phyloP scores from a whole-genome alignment of 768 basidiomycete genomes.

The Lactifluus piperatus region DNA sequence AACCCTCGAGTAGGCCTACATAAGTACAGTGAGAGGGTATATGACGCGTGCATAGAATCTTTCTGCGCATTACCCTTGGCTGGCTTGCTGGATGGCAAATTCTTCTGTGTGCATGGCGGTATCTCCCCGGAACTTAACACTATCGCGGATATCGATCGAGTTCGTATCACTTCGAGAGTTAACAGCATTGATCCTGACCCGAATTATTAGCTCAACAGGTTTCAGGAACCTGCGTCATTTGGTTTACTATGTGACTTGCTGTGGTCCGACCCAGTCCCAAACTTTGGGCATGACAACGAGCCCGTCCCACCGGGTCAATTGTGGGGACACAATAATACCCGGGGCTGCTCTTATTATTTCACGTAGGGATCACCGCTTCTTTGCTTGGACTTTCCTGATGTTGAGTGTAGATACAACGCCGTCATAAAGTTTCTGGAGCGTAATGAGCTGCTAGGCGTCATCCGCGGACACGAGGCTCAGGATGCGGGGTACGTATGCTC shows the following conservation, averaged over 20 bases:
- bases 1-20: slow-evolving; percentile 53
- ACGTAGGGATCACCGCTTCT: slow-evolving; percentile 49
- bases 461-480: slow-evolving; percentile 95
- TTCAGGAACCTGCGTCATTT: slow-evolving; percentile 85
- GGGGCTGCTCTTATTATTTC: slow-evolving; percentile 90
- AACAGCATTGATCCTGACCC: neutral
- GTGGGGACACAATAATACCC: slow-evolving; percentile 72
- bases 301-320: slow-evolving; percentile 48
- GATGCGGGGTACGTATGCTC: slow-evolving; percentile 67
- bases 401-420: slow-evolving; percentile 56
- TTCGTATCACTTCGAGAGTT: slow-evolving; percentile 29
- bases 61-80: slow-evolving; percentile 88
- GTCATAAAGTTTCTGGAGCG: slow-evolving; percentile 91
- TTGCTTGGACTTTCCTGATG: neutral
- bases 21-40: slow-evolving; percentile 80
- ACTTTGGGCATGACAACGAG: slow-evolving; percentile 78
- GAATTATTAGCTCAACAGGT: slow-evolving; percentile 67
- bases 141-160: slow-evolving; percentile 63
- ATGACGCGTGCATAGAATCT: slow-evolving; percentile 86
- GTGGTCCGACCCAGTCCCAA: slow-evolving; percentile 90
- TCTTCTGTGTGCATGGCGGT: slow-evolving; percentile 97
- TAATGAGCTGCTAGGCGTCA: slow-evolving; percentile 85
- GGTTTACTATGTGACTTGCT: slow-evolving; percentile 91
- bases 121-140: slow-evolving; percentile 79
- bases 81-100: slow-evolving; percentile 88